Evolutionary conservation across 2,329 filamentous ascomycete species (phyloP), one percentile per base, ranked within the genome.

Genomic region (Sclerotiophoma versabilis): DNA sequence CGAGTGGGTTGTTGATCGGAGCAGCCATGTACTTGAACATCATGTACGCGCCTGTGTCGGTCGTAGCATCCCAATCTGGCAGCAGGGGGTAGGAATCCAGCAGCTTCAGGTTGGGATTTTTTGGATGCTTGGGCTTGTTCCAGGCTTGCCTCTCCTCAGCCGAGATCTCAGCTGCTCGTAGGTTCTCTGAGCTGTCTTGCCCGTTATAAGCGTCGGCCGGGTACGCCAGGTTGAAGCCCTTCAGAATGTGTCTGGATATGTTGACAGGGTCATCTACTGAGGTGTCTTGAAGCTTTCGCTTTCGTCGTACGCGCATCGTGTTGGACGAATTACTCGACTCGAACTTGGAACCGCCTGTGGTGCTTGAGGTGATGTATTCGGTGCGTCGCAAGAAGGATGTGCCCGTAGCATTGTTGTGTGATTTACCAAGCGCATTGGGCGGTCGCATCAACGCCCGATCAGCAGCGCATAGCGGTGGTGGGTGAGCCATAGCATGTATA

Each of bases 301-400:
- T 76, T 62, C 65, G 71, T 66, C 62, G 67, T 39, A 64, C 70
- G 58, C 67, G 79, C 73, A 70, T 79, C 60, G 66, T 74, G 73
- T 69, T 67, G 14, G 68, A 69, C 4, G 84, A 81, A 22, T 82
- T 82, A 23, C 80, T 82, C 0, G 81, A 81, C 44, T 84, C 81
- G 49, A 80, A 79, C 19, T 75, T 69, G 7, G 77, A 75, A 14
- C 79, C 57, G 63, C 74, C 70, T 10, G 73, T 72, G 46, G 77
- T 77, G 42, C 63, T 65, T 20, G 79, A 78, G 15, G 90, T 91
- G 69, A 96, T 97, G 78, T 98, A 98, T 76, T 99, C 95, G 50
- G 95, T 98, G 68, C 93, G 87, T 53, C 95, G 91, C 64, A 99
- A 84, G 83, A 99, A 99, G 59, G 92, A 96, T 48, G 96, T 92